These are phyloP conservation scores for Dysphania ambrosioides DNA, from an alignment of 148 eudicot genomes.

Conservation along the genomic window DNA sequence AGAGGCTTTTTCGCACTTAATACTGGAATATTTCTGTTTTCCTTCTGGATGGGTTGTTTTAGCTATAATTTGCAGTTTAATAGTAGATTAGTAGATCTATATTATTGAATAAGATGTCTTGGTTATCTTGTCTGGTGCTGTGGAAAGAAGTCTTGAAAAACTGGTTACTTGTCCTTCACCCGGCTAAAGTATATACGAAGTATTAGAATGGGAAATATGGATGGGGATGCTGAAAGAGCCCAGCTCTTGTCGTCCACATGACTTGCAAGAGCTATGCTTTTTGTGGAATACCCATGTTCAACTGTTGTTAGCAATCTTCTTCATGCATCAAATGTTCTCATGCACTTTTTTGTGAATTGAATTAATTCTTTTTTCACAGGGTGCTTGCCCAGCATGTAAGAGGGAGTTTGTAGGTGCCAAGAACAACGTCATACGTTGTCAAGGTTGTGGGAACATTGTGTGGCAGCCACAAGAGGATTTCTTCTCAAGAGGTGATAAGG, in stretches of 20 bases:
- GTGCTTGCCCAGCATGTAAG: conserved; percentile 94
- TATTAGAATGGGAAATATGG: neutral
- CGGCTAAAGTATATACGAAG: too few species aligned
- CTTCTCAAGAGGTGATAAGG: conserved; percentile 51
- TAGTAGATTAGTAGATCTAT: too few species aligned
- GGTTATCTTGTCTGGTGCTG: neutral
- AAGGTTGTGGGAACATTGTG: conserved; percentile 71
- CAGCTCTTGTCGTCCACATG: neutral
- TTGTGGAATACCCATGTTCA: neutral
- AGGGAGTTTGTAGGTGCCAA: conserved; percentile 66
- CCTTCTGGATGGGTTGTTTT: neutral
- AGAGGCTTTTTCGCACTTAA: neutral
- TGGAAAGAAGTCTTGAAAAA: too few species aligned
- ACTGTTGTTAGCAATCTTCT: neutral
- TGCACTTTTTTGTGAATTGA: conserved; percentile 3
- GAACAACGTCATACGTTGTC: conserved; percentile 60
- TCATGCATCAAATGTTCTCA: neutral
- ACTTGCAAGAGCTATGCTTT: neutral
- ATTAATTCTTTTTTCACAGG: conserved; percentile 40
- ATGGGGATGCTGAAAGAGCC: neutral
- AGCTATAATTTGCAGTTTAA: too few species aligned
- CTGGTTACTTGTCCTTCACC: neutral
- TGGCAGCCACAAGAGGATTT: conserved; percentile 85
- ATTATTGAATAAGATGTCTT: too few species aligned
- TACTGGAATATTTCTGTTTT: neutral